Evolutionary conservation across 1,139 yeast species (phyloP), one percentile per base, ranked within the genome.

Genomic region (Blastobotrys petasosporus): DNA sequence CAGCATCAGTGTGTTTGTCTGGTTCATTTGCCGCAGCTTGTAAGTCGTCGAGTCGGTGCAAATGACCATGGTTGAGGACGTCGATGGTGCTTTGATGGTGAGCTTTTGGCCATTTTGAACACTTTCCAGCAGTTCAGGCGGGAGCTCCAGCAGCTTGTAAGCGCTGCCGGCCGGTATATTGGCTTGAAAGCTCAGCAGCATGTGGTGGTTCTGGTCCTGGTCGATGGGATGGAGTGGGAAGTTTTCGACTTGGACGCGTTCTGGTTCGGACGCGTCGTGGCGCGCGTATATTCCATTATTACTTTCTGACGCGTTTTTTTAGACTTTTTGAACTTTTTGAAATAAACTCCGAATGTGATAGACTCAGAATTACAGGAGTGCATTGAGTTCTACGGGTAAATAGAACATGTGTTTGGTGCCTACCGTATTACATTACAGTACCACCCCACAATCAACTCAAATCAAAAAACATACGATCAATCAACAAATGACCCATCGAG

Each of bases 1-100:
- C 31, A 88, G 55, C 55, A 87, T 63, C 10, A 85, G 80, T 1
- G 94, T 76, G 62, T 90, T 88, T 8, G 96, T 85, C 63, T 90
- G 97, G 61, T 86, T 85, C 71, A 85, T 82, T 57, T 84, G 90
- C 41, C 90, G 73, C 16, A 88, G 60, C 46, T 71, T 71, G 76
- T 79, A 87, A 0, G 95, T 83, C 46, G 70, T 64, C 35, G 67
- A 55, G 7, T 66, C 58, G 0, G 94, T 76, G 50, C 90, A 82
- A n/a, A 85, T 62, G 25, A 81, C 85, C 20, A 84, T 71, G 38
- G 75, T 75, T 17, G 71, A 63, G 5, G 66, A 59, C 3, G 61
- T 58, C 61, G 46, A 49, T 10, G 54, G 51, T 1, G 85, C 69
- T 60, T 81, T 81, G 50, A 82, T 63, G 34, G 60, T 56, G 5